These are phyloP conservation scores for Nitzschia palea DNA, from an alignment of 108 stramenopile species.

Conservation along the genomic window DNA sequence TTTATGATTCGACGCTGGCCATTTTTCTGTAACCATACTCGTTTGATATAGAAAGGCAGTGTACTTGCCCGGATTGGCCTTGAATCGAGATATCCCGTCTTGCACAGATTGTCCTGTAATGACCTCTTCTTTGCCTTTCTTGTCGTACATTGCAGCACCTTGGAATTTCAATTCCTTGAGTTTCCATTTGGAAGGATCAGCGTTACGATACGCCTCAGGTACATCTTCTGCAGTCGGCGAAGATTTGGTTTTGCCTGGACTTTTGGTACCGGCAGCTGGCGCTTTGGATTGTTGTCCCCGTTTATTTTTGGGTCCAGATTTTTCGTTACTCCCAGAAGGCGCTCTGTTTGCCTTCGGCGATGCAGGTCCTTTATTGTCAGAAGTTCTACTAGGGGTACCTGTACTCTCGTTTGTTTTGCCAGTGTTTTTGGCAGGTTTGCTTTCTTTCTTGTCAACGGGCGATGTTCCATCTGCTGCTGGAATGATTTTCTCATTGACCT, in stretches of 20 bases:
- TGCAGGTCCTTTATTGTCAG: too few species aligned
- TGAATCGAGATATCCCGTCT: constrained; percentile 24
- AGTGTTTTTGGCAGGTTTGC: not conserved
- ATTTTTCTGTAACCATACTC: constrained; percentile 25
- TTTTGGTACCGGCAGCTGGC: not conserved
- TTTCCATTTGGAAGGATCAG: constrained; percentile 30
- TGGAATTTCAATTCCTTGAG: constrained; percentile 18
- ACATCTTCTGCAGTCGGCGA: not conserved
- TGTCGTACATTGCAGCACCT: constrained; percentile 7
- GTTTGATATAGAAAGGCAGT: constrained; percentile 31
- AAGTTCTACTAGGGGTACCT: too few species aligned
- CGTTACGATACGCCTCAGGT: constrained; percentile 6
- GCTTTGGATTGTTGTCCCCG: too few species aligned
- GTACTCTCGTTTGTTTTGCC: too few species aligned
- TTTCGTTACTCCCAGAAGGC: too few species aligned
- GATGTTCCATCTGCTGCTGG: not conserved
- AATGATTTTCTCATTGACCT: not conserved
- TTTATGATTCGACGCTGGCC: constrained; percentile 29
- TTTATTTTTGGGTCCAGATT: too few species aligned
- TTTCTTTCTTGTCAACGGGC: not conserved
- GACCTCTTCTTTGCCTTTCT: constrained; percentile 12
- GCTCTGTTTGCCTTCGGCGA: too few species aligned
- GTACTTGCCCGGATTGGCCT: constrained; percentile 30
- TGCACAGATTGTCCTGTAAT: constrained; percentile 19
- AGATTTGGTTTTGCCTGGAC: not conserved